Base-by-base conservation (phyloP, 129 eudicot species). In the Erigeron canadensis region DNA sequence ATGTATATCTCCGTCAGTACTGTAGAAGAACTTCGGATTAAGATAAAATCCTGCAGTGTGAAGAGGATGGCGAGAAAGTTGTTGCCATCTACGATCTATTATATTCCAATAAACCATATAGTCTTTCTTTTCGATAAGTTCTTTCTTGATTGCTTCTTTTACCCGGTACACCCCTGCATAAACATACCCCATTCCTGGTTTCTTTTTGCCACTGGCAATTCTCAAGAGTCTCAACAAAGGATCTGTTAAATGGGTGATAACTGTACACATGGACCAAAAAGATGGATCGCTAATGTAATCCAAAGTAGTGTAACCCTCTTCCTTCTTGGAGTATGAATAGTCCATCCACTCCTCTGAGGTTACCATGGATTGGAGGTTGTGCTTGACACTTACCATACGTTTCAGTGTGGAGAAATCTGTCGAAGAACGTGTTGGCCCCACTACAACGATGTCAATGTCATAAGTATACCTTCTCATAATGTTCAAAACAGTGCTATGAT, bases 331-430 rank as follows among this genome's bases (percentile, higher is more conserved):
- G 78, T 82, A 90, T 23, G 83, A 80, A 66, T 94, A 87, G 51
- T 84, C 97, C 87, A 86, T 80, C 99, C 99, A 94, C 64, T 94
- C 99, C 72, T 87, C 97, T 41, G 99, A 94, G 34, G 97, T 82
- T 70, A 87, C 87, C 89, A 90, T 85, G 50, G 97, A 86, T 57
- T 84, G 95, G 76, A 94, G 83, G 79, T 86, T 84, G 81, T 84
- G 87, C 66, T 82, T 87, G 12, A 94, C 84, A 45, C 77, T 76
- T 21, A 86, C 82, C 93, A 94, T 84, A 10, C 97, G 67, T 74
- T 90, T 94, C 72, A n/a, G n/a, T n/a, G n/a, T n/a, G n/a, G n/a
- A n/a, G n/a, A n/a, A n/a, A n/a, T n/a, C n/a, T n/a, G n/a, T n/a
- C n/a, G n/a, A n/a, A n/a, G n/a, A n/a, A n/a, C n/a, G n/a, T n/a